Base-by-base conservation (phyloP, 2,329 filamentous ascomycete genomes). In the Gliomastix tumulicola region DNA sequence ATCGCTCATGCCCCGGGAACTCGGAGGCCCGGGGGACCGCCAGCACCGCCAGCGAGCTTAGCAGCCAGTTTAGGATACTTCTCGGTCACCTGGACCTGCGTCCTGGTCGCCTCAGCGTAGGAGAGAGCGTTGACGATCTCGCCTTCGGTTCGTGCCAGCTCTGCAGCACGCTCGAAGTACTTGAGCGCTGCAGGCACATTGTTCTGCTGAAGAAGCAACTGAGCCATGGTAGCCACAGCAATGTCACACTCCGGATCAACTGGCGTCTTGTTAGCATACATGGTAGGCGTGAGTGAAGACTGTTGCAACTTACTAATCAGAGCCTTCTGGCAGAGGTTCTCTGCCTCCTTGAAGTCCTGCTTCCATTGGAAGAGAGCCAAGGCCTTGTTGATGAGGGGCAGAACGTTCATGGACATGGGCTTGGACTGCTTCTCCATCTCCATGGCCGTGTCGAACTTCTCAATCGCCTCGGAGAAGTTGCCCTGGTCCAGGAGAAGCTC, bases 241-340 rank as follows among this genome's bases (percentile, higher is more conserved):
- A 98, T 98, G 54, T 98, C 92, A 58, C 92, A 98, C 61, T 98
- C 92, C 19, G 92, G 92, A 54, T 98, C 92, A 59, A 98, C 89
- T 95, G 49, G 19, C 11, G 13, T 37, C 47, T 60, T 6, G 53
- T 71, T 54, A 70, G 66, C 37, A 44, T n/a, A n/a, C 44, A 32
- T 9, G 33, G 17, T 7, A 11, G 21, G n/a, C 15, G 33, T 16
- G 38, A 31, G 25, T 17, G 15, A 21, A 37, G 19, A 19, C 52
- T 38, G 19, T 12, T 15, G 12, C n/a, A 34, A 74, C 86, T 71
- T 75, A 95, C 88, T 94, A 54, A 96, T 95, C 35, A 98, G 72
- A 21, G 92, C 92, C 73, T 95, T 96, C 65, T 96, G 82, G 74
- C 92, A 98, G 36, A 98, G 74, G 65, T 92, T 87, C 71, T 98